Base-by-base conservation (phyloP, 1,139 yeast species). In the Sugiyamaella grinbergsii region DNA sequence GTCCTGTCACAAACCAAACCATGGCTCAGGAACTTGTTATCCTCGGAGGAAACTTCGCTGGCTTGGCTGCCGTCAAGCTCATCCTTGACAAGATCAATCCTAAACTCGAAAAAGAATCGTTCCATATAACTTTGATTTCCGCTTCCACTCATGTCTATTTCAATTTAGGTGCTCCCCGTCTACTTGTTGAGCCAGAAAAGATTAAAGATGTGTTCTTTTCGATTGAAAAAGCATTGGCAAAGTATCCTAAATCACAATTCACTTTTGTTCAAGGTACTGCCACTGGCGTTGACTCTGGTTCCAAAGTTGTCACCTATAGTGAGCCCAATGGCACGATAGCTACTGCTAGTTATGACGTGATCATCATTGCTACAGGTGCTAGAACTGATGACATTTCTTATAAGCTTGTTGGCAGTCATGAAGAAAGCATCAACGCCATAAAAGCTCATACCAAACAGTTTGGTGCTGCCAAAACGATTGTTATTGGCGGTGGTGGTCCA, bases 401-500 rank as follows among this genome's bases (percentile, higher is more conserved):
- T 65, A 91, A 91, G 64, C 84, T 85, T 56, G 87, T 85, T 46
- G 91, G 90, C 66, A 86, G 85, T 52, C 82, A 83, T 50, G 85
- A 84, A 68, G 84, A 82, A 59, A 78, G 83, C 58, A 77, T 85
- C 58, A 89, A 85, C 69, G 87, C 83, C 60, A 86, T 94, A 38
- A 80, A 83, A 69, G 73, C 82, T 59, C 76, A 85, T 62, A 87
- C 90, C 51, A 76, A 78, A 65, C 89, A 83, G 67, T 78, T 94
- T 72, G 80, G 80, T 71, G 78, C 89, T 73, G 78, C 89, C 58
- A 74, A 85, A 66, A 79, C 83, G 39, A 77, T 86, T 62, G 90
- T 85, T 54, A 89, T 87, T 57, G 86, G 90, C 64, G 96, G 96
- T 64, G 95, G 95, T 74, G 95, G 95, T 60, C 93, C 95, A 66